These are phyloP conservation scores for Mycosphaerelloides madeirae DNA, from an alignment of 2,329 filamentous ascomycete species.

Conservation along the genomic window DNA sequence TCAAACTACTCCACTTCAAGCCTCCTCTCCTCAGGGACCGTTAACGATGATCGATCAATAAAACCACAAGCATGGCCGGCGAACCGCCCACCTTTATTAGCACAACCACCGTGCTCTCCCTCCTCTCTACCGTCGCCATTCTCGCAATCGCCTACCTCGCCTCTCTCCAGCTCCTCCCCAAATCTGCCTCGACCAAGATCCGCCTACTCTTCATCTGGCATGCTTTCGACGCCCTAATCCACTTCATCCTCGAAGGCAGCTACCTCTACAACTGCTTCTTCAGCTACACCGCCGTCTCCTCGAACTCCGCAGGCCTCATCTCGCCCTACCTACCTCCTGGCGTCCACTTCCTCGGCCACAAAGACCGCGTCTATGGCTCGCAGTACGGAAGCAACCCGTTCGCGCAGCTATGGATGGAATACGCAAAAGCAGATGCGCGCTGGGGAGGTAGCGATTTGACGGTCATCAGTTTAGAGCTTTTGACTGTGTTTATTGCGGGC, in stretches of 20 bases:
- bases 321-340: conserved; percentile 43
- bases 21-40: no score
- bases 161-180: conserved; percentile 50
- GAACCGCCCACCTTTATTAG: conserved; percentile 34
- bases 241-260: conserved; percentile 83
- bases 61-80: no score
- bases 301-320: conserved; percentile 13
- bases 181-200: conserved; percentile 50
- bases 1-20: neutral
- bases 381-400: conserved; percentile 53
- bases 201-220: conserved; percentile 92
- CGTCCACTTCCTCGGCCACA: conserved; percentile 51
- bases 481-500: conserved; percentile 57
- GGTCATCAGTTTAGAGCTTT: conserved; percentile 55
- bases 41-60: no score
- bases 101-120: conserved; percentile 51
- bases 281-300: conserved; percentile 47
- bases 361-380: conserved; percentile 54
- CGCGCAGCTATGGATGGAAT: conserved; percentile 60
- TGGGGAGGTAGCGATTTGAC: conserved; percentile 57
- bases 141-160: conserved; percentile 50
- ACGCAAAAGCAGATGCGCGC: conserved; percentile 58
- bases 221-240: conserved; percentile 84
- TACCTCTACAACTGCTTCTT: conserved; percentile 96
- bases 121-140: conserved; percentile 51